Conservation (phyloP, 2,329 filamentous ascomycete genomes). For the Fusarium nisikadoi region DNA sequence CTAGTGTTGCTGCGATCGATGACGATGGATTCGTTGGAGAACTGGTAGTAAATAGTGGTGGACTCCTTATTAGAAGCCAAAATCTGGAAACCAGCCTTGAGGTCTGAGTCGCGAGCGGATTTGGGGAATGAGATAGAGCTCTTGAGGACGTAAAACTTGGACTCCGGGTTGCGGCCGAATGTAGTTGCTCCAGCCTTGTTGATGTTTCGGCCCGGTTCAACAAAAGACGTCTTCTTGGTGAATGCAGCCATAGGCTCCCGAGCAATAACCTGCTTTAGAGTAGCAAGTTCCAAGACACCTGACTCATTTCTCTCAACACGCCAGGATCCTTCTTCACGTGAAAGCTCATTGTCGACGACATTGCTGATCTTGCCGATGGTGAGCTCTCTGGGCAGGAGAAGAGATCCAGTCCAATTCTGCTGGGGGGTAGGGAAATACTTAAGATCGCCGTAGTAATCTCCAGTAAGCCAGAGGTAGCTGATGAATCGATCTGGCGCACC, state of each 20-base stretch:
- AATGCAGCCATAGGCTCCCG: slow-evolving; percentile 50
- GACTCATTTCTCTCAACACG: slow-evolving; percentile 46
- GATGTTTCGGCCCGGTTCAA: slow-evolving; percentile 40
- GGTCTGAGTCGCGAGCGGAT: slow-evolving; percentile 47
- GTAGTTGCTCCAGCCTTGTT: slow-evolving; percentile 23
- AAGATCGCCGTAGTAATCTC: slow-evolving; percentile 53
- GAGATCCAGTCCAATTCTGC: slow-evolving; percentile 57
- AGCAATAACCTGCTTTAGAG: slow-evolving; percentile 52
- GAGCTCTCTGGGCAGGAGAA: slow-evolving; percentile 56
- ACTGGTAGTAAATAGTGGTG: slow-evolving; percentile 57
- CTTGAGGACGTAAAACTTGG: slow-evolving; percentile 54
- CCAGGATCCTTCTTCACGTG: slow-evolving; percentile 53
- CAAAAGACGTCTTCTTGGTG: slow-evolving; percentile 37
- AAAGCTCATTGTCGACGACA: slow-evolving; percentile 54
- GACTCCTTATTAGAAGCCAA: slow-evolving; percentile 53
- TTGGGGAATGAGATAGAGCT: slow-evolving; percentile 51
- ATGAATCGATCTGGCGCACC: slow-evolving; percentile 55
- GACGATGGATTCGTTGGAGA: slow-evolving; percentile 55
- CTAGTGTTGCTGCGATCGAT: slow-evolving; percentile 55
- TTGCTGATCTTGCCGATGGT: slow-evolving; percentile 53
- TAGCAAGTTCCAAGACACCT: slow-evolving; percentile 51
- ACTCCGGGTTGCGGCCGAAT: slow-evolving; percentile 30
- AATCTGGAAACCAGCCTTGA: slow-evolving; percentile 55
- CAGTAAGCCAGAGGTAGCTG: slow-evolving; percentile 55
- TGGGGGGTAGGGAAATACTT: slow-evolving; percentile 51